These are phyloP conservation scores for Helichrysum umbraculigerum DNA, from an alignment of 129 eudicot genomes.

Conservation along the genomic window DNA sequence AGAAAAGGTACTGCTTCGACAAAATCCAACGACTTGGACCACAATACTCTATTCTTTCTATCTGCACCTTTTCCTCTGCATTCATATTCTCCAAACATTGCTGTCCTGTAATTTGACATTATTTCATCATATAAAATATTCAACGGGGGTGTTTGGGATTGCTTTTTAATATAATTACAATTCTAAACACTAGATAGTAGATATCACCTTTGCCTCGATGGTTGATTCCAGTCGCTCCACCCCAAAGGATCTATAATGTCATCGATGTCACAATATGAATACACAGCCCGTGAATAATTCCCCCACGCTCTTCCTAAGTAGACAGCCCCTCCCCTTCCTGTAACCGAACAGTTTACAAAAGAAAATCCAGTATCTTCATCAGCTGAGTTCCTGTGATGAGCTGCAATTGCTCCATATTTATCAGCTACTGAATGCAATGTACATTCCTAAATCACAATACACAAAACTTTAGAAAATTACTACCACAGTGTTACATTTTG, in stretches of 20 bases:
- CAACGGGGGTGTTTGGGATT: not conserved
- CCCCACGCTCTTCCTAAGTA: conserved; percentile 93
- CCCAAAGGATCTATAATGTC: conserved; percentile 56
- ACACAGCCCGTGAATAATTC: conserved; percentile 54
- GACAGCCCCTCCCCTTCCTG: conserved; percentile 50
- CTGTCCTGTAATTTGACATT: conserved; percentile 47
- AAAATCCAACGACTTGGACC: conserved; percentile 58
- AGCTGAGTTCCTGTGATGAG: conserved; percentile 57
- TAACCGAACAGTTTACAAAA: conserved; percentile 63
- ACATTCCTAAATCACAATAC: conserved; percentile 47
- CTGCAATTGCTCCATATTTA: conserved; percentile 76
- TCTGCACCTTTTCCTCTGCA: conserved; percentile 85
- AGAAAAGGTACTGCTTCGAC: conserved; percentile 54
- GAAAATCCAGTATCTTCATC: conserved; percentile 66
- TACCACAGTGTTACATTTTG: not conserved
- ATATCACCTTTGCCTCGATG: conserved; percentile 47
- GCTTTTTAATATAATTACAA: not conserved
- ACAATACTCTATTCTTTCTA: conserved; percentile 46
- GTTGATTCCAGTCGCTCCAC: conserved; percentile 68
- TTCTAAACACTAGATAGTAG: not conserved
- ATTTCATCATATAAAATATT: not conserved
- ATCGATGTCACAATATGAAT: conserved; percentile 59
- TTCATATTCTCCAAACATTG: conserved; percentile 68
- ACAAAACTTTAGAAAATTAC: not conserved
- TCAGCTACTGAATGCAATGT: conserved; percentile 53